Conservation (phyloP, 169 alveolate species). For the Plasmodium gallinaceum region DNA sequence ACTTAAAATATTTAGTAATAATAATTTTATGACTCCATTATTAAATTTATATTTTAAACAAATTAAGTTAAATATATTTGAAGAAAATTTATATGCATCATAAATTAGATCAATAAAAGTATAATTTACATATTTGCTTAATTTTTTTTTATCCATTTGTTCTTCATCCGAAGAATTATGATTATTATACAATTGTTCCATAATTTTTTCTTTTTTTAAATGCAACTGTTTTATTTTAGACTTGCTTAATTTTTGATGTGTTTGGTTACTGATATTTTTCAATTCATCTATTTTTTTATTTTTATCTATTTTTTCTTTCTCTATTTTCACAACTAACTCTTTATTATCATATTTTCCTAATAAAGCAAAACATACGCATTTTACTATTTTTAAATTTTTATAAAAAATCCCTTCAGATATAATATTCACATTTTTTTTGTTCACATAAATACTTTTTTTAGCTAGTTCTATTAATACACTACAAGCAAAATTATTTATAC, state of each 20-base stretch:
- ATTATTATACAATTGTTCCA: conserved; percentile 23
- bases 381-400: conserved; percentile 52
- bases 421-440: conserved; percentile 33
- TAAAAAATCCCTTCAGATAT: conserved; percentile 41
- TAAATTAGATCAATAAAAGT: conserved; percentile 28
- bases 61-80: conserved; percentile 36
- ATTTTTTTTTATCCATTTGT: neutral
- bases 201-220: conserved; percentile 29
- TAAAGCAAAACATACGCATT: conserved; percentile 32
- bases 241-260: conserved; percentile 50
- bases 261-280: conserved; percentile 43
- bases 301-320: conserved; percentile 17
- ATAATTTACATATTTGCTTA: conserved; percentile 12
- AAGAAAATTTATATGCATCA: conserved; percentile 34
- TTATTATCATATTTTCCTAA: conserved; percentile 45
- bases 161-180: conserved; percentile 17
- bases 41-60: conserved; percentile 24
- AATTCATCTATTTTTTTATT: conserved; percentile 25
- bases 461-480: conserved; percentile 43
- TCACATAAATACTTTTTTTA: conserved; percentile 35
- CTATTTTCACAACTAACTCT: conserved; percentile 19
- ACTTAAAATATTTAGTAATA: conserved; percentile 28
- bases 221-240: conserved; percentile 36
- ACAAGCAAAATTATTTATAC: conserved; percentile 49
- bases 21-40: conserved; percentile 24